A percentile compares a stretch with the other conserved stretches of the same genome.
Conservation (phyloP, 805 yeast species). For the Isabelozyma heimii region DNA sequence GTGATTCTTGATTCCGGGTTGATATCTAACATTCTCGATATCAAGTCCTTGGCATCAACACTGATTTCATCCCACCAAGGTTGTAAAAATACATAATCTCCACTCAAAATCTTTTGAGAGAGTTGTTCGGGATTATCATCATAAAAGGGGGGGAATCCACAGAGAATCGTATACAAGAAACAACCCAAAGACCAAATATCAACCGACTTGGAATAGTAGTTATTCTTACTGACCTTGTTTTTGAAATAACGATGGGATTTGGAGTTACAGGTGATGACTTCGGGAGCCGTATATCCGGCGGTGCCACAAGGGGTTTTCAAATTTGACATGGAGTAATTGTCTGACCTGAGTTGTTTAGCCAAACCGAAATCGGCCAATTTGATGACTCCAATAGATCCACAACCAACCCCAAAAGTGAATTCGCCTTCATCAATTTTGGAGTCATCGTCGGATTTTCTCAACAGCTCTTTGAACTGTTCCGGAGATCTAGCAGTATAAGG, state of each 20-base stretch:
- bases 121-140: conserved; percentile 64
- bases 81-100: conserved; percentile 67
- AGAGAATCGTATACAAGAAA: conserved; percentile 62
- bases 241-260: conserved; percentile 9
- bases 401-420: conserved; percentile 51
- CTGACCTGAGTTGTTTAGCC: conserved; percentile 54
- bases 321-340: conserved; percentile 10
- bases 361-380: conserved; percentile 72
- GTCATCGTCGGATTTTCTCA: conserved; percentile 56
- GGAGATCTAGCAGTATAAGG: conserved; percentile 40
- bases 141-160: conserved; percentile 76
- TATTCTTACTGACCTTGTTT: conserved; percentile 29
- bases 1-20: conserved; percentile 69
- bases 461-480: conserved; percentile 19
- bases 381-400: conserved; percentile 62
- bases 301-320: conserved; percentile 77
- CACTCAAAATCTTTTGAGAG: conserved; percentile 66
- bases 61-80: conserved; percentile 93
- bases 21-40: conserved; percentile 62
- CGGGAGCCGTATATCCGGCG: conserved; percentile 75
- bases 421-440: conserved; percentile 62
- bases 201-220: conserved; percentile 61
- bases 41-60: conserved; percentile 66
- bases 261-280: conserved; percentile 47
- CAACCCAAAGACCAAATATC: conserved; percentile 78